Conservation (phyloP, 2,329 filamentous ascomycete species). For the Aureobasidium pullulans region DNA sequence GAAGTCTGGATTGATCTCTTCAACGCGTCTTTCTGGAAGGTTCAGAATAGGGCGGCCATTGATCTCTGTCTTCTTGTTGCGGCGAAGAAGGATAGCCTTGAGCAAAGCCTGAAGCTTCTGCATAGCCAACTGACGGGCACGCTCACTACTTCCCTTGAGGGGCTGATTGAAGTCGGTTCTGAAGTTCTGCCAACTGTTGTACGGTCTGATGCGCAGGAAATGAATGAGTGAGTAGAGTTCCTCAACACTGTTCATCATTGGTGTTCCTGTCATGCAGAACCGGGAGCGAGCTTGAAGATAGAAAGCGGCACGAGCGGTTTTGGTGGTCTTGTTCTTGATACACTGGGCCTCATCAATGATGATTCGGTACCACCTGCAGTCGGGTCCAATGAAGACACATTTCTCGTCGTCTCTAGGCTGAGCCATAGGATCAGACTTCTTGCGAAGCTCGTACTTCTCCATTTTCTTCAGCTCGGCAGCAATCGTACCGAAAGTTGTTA, state of each 20-base stretch:
- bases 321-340: constrained; percentile 67
- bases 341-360: constrained; percentile 74
- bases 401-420: constrained; percentile 26
- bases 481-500: constrained; percentile 72
- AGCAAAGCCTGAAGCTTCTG: constrained; percentile 64
- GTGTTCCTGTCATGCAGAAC: constrained; percentile 72
- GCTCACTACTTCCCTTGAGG: constrained; percentile 36
- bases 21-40: constrained; percentile 58
- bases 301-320: constrained; percentile 53
- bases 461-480: constrained; percentile 59
- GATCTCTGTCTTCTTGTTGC: constrained; percentile 71
- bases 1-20: constrained; percentile 57
- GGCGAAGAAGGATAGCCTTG: constrained; percentile 72
- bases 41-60: constrained; percentile 69
- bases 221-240: constrained; percentile 72
- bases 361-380: constrained; percentile 56
- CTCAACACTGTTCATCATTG: constrained; percentile 78
- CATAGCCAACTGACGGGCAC: constrained; percentile 48
- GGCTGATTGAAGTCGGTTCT: constrained; percentile 48
- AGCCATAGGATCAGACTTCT: constrained; percentile 38
- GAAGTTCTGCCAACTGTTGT: constrained; percentile 59
- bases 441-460: constrained; percentile 43
- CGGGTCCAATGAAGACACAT: constrained; percentile 39
- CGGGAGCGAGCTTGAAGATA: constrained; percentile 54
- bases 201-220: constrained; percentile 72